Base-by-base conservation (phyloP, 2,329 filamentous ascomycete genomes). In the Epichloe coenophiala region DNA sequence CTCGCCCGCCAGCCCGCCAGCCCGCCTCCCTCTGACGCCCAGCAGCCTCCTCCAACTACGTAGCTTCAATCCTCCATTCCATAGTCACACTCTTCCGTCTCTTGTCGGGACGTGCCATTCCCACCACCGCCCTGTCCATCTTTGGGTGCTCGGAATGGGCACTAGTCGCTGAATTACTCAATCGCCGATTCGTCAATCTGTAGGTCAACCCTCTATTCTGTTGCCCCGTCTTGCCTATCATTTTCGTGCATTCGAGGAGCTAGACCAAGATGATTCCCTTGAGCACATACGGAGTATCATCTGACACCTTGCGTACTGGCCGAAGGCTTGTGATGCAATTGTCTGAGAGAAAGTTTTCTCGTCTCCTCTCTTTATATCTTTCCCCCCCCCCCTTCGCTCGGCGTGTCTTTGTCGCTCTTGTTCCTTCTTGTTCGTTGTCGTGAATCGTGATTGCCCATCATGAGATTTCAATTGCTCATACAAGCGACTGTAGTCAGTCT, bases 381-480 rank as follows among this genome's bases (percentile, higher is more conserved):
- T 43, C 17, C 6, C 15, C 23, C 17, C 15, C 44, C 19, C 35
- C 36, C 39, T 44, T 36, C 13, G 6, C 27, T 38, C 23, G 47
- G 40, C 27, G 42, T 43, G 47, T 27, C 47, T 35, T 43, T 49
- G 39, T 42, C 17, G 19, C 27, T 27, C 9, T 37, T 36, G 8
- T 49, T 12, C 8, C 19, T 15, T 35, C 31, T 17, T 23, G n/a
- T 17, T 12, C 36, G 8, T 47, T 31, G 9, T 19, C n/a, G n/a
- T 40, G 9, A 13, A 9, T 31, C 8, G 27, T 31, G 27, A 31
- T 27, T 47, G 37, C 21, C 36, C 47, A 43, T 31, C 39, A 44
- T 27, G 47, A 43, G 31, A 39, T 43, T n/a, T 9, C 47, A 49
- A 44, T 49, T 49, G 31, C 40, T 49, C 47, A 49, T 36, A 42